Conservation (phyloP, 352 stramenopile genomes). For the Globisporangium nunn region DNA sequence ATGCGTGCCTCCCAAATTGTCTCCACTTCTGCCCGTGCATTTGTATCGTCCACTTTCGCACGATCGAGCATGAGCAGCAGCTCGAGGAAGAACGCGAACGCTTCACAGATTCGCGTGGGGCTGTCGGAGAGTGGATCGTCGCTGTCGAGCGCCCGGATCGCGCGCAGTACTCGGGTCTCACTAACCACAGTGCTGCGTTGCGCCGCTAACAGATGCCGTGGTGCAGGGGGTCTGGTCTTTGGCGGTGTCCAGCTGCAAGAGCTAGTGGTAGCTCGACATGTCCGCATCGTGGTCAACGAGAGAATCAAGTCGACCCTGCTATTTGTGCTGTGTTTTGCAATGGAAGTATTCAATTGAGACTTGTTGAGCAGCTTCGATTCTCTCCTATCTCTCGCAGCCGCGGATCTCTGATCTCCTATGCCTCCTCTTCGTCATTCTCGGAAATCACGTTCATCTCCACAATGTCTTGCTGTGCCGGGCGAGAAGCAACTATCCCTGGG, state of each 20-base stretch:
- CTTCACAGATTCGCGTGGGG: constrained; percentile 3
- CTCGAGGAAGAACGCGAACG: constrained; percentile 25
- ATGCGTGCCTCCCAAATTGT: constrained; percentile 29
- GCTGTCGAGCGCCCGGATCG: constrained; percentile 38
- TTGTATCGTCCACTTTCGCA: neutral
- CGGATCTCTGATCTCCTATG: constrained; percentile 7
- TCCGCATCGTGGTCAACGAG: too few relatives aligned
- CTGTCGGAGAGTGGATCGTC: neutral
- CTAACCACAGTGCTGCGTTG: constrained; percentile 1
- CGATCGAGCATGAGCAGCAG: constrained; percentile 19
- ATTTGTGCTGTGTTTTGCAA: too few relatives aligned
- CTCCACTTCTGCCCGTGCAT: constrained; percentile 14
- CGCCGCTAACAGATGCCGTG: too few relatives aligned
- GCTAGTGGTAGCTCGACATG: too few relatives aligned
- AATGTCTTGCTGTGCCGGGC: constrained; percentile 29
- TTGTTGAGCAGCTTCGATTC: too few relatives aligned
- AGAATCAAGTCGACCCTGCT: too few relatives aligned
- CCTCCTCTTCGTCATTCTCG: constrained; percentile 71
- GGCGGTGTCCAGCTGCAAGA: too few relatives aligned
- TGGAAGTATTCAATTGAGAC: too few relatives aligned
- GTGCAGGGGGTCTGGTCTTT: too few relatives aligned
- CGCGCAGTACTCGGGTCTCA: constrained; percentile 26
- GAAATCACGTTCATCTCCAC: constrained; percentile 81
- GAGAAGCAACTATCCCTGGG: constrained; percentile 34
- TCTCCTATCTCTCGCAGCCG: too few relatives aligned